Evolutionary conservation across 2,329 filamentous ascomycete genomes (phyloP).

Genomic region (Zymoseptoria brevis): DNA sequence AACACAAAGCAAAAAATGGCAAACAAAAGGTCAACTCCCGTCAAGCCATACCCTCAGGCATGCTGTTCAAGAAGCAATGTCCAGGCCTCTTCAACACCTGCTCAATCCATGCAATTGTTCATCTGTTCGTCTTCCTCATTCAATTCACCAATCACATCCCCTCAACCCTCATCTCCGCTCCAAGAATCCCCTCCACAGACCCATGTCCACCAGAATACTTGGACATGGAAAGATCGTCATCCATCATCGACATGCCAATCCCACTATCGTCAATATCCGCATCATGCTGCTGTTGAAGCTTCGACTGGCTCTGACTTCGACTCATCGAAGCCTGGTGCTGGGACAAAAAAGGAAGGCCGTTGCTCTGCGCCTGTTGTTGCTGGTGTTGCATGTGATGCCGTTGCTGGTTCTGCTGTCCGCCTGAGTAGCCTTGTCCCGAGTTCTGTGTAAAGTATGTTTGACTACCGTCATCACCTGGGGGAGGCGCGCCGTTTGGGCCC

Average conservation of each 20-base stretch:
- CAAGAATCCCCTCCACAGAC: neutral
- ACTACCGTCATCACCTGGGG: slow-evolving; percentile 7
- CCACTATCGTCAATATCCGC: slow-evolving; percentile 33
- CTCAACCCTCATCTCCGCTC: neutral
- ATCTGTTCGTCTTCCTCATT: neutral
- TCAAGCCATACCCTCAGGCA: too few relatives aligned
- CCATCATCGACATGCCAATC: slow-evolving; percentile 31
- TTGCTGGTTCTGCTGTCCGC: slow-evolving; percentile 11
- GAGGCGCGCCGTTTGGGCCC: slow-evolving; percentile 18
- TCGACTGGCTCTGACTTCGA: slow-evolving; percentile 10
- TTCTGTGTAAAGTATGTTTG: slow-evolving; percentile 16
- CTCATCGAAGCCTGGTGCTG: slow-evolving; percentile 1
- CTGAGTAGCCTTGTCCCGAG: slow-evolving; percentile 6
- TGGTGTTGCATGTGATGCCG: slow-evolving; percentile 12
- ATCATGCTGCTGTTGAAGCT: slow-evolving; percentile 16
- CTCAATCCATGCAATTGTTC: too few relatives aligned
- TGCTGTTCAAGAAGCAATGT: too few relatives aligned
- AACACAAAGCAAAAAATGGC: neutral
- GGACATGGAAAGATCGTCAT: slow-evolving; percentile 25
- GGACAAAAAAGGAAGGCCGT: slow-evolving; percentile 11
- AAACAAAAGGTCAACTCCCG: too few relatives aligned
- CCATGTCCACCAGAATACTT: slow-evolving; percentile 6
- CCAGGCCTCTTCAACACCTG: too few relatives aligned
- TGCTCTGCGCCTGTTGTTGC: slow-evolving; percentile 11
- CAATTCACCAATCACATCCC: neutral